These are phyloP conservation scores for Ophiocordyceps polyrhachis-furcata DNA, from an alignment of 2,329 filamentous ascomycete species.

Conservation along the genomic window DNA sequence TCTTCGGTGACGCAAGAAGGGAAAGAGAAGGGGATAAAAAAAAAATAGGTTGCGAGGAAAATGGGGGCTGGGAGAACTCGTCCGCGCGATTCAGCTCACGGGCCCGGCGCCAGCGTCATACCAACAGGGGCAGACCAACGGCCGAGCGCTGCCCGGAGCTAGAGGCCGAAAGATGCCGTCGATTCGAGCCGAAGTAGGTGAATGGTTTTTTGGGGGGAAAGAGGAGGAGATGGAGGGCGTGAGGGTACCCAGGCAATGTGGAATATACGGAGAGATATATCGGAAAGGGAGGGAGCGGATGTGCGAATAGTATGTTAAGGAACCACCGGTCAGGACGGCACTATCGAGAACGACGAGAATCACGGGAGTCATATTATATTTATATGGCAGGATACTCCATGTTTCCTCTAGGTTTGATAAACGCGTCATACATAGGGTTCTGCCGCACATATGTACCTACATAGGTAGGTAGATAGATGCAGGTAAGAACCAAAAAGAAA, in stretches of 20 bases:
- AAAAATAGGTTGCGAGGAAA: neutral
- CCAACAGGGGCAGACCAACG: neutral
- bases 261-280: too few relatives aligned
- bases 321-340: neutral
- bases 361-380: neutral
- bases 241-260: neutral
- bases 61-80: neutral
- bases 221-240: neutral
- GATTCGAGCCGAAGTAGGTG: neutral
- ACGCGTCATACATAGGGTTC: neutral
- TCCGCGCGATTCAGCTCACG: neutral
- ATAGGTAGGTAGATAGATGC: too few relatives aligned
- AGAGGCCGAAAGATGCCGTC: neutral
- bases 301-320: neutral
- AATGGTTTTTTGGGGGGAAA: neutral
- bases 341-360: neutral
- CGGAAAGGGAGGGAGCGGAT: neutral
- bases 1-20: neutral
- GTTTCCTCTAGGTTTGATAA: too few relatives aligned
- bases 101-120: neutral
- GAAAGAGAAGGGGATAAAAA: neutral
- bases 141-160: neutral
- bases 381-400: too few relatives aligned
- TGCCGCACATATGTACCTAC: too few relatives aligned
- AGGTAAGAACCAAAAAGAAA: neutral